Conservation (phyloP, 129 eudicot genomes). For the Tanacetum coccineum region DNA sequence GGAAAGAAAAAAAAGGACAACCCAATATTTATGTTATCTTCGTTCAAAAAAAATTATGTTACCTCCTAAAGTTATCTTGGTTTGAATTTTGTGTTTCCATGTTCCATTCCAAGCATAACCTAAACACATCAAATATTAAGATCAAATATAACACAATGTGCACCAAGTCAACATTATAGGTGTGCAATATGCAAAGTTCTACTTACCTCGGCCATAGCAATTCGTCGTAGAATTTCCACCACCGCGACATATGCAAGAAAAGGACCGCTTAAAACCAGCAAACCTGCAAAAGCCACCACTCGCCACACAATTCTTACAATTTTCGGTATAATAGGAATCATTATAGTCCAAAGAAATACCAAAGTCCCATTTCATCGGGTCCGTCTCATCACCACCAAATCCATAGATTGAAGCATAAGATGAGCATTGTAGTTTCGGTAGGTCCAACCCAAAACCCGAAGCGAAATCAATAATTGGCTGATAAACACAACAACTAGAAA, state of each 20-base stretch:
- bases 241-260: conserved; percentile 69
- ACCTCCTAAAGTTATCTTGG: conserved; percentile 51
- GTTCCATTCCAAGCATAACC: conserved; percentile 67
- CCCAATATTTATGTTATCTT: too few species aligned
- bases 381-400: conserved; percentile 71
- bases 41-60: too few species aligned
- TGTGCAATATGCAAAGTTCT: neutral
- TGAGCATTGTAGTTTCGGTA: conserved; percentile 75
- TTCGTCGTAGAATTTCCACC: conserved; percentile 59
- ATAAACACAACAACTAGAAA: conserved; percentile 72
- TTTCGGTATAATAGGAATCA: conserved; percentile 45
- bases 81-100: conserved; percentile 41
- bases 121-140: conserved; percentile 26
- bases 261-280: conserved; percentile 37
- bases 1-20: neutral
- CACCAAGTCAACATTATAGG: neutral
- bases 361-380: conserved; percentile 77
- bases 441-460: conserved; percentile 50
- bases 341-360: conserved; percentile 61
- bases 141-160: neutral
- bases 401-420: conserved; percentile 66
- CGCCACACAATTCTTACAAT: conserved; percentile 63
- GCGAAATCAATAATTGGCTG: conserved; percentile 46
- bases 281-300: conserved; percentile 77
- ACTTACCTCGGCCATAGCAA: conserved; percentile 58